Base-by-base conservation (phyloP, 2,329 filamentous ascomycete genomes). In the Pseudogymnoascus sp. region DNA sequence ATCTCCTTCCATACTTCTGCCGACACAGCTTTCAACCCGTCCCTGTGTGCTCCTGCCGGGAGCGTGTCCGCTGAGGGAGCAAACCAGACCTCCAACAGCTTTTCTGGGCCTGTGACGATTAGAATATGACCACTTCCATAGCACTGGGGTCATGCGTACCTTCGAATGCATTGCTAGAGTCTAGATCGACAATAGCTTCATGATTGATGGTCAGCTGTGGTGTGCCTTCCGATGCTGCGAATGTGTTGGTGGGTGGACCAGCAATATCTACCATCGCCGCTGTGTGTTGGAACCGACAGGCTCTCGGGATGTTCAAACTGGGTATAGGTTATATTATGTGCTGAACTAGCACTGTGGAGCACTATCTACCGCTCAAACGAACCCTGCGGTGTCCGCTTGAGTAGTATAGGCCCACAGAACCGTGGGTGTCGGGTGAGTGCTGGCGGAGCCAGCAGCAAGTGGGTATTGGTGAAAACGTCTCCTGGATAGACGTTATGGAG, bases 51-150 rank as follows among this genome's bases (percentile, higher is more conserved):
- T 35, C 31, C 31, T 21, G 10, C 16, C 16, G 92, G 89, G 39
- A 96, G 82, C 65, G 87, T 81, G 67, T 84, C 80, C 60, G 92
- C 83, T 70, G 89, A 90, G 23, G 92, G 86, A 63, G 90, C 89
- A 75, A 99, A 97, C 94, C 94, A 99, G 73, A 99, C 93, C 80
- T 99, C 94, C 71, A 99, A 83, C 62, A 99, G 83, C 81, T 99
- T 99, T 80, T 99, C 94, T 49, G 94, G 94, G 64, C 93, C 89
- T 89, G 64, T 33, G 60, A 59, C 14, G 3, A 59, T 58, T 68
- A 68, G 62, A 72, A 76, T 58, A 72, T 66, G 26, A 59, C 43
- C 62, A 41, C 11, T 12, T 21, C 23, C 19, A 31, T n/a, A 60
- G 67, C n/a, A 21, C 62, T 19, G 19, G 16, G 12, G 37, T n/a